Percentiles rank a stretch among this genome's conserved stretches.
Evolutionary conservation across 1,284 basidiomycete genomes (phyloP).

Genomic region (Cystobasidium sp.): DNA sequence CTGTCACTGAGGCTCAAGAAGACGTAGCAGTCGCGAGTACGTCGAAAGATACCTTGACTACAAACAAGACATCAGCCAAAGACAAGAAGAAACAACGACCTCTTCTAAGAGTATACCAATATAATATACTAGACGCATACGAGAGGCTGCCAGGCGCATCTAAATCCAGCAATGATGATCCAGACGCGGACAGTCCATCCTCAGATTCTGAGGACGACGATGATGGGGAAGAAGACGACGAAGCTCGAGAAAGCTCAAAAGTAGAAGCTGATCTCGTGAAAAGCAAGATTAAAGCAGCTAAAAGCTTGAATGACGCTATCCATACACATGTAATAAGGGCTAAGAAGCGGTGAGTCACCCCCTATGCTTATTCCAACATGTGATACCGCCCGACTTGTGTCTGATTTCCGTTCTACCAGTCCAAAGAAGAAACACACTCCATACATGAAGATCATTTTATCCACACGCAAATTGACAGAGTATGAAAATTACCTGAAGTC

Average conservation of each 20-base stretch:
- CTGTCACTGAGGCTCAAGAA: neutral
- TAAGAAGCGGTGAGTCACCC: slow-evolving; percentile 26
- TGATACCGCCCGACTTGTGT: neutral
- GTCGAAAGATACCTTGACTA: neutral
- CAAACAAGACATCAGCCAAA: neutral
- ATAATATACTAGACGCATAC: slow-evolving; percentile 27
- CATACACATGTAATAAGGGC: slow-evolving; percentile 22
- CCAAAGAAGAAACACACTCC: slow-evolving; percentile 39
- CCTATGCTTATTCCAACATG: neutral
- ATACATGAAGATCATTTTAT: slow-evolving; percentile 33
- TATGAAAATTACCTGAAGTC: slow-evolving; percentile 9
- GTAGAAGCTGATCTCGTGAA: slow-evolving; percentile 5
- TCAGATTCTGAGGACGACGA: slow-evolving; percentile 14
- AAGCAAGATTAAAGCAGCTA: neutral
- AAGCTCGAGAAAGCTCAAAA: neutral
- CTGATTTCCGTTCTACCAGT: neutral
- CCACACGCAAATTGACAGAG: slow-evolving; percentile 8
- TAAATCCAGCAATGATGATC: neutral
- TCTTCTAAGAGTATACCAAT: slow-evolving; percentile 33
- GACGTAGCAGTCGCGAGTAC: neutral
- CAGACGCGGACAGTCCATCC: neutral
- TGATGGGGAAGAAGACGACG: slow-evolving; percentile 1
- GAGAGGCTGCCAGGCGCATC: slow-evolving; percentile 35
- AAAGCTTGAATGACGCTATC: slow-evolving; percentile 31
- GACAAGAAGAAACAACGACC: slow-evolving; percentile 17